phyloP scores from a whole-genome alignment of 257 asterid genomes.

The Paraleonurus japonicus region DNA sequence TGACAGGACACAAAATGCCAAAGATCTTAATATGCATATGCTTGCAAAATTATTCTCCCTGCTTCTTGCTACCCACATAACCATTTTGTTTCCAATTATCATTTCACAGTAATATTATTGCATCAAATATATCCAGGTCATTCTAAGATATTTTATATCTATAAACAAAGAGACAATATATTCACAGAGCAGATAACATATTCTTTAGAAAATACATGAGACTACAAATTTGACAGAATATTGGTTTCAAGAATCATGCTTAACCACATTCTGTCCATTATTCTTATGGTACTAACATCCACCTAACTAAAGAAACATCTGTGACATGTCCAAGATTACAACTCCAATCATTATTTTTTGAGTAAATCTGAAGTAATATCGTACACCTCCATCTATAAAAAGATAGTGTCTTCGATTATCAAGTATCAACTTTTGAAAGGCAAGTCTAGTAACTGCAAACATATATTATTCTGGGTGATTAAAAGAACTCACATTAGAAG shows the following conservation, averaged over 20 bases:
- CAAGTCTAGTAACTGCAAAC: slow-evolving; percentile 10
- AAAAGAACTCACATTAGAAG: slow-evolving; percentile 53
- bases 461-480: neutral
- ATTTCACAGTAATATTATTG: neutral
- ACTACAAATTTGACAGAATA: neutral
- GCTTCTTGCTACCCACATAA: slow-evolving; percentile 4
- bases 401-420: neutral
- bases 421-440: slow-evolving; percentile 25
- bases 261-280: slow-evolving; percentile 10
- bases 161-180: neutral
- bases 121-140: slow-evolving; percentile 12
- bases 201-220: neutral
- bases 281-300: neutral
- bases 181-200: neutral
- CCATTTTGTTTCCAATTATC: slow-evolving; percentile 7
- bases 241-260: neutral
- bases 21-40: slow-evolving; percentile 13
- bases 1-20: slow-evolving; percentile 12
- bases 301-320: slow-evolving; percentile 14
- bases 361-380: neutral
- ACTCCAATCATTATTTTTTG: slow-evolving; percentile 12
- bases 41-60: neutral
- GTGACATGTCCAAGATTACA: slow-evolving; percentile 14
- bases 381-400: neutral
- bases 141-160: neutral